Evolutionary conservation across 768 basidiomycete genomes (phyloP).

Genomic region (Suillus luteus): DNA sequence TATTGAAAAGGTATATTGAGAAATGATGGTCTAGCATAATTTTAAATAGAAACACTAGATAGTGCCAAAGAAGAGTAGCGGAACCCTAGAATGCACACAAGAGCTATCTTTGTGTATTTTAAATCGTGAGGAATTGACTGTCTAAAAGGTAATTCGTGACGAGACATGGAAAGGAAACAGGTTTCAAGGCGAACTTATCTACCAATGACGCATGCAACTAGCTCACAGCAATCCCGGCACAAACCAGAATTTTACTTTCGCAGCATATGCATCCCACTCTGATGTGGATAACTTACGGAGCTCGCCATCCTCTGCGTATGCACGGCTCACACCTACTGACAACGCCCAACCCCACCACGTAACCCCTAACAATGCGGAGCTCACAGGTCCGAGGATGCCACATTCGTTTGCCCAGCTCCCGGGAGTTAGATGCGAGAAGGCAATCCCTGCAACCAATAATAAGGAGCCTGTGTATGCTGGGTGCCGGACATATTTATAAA

Average conservation of each 20-base stretch:
- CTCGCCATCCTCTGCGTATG: conserved; percentile 51
- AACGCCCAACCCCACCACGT: conserved; percentile 54
- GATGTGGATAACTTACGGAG: conserved; percentile 46
- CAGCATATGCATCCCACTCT: conserved; percentile 52
- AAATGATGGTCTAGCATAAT: neutral
- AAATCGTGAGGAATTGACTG: too few species aligned
- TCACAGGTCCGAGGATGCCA: conserved; percentile 27
- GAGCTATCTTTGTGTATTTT: neutral
- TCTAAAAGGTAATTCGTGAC: neutral
- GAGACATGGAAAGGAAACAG: neutral
- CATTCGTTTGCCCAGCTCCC: conserved; percentile 52
- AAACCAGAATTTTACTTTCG: conserved; percentile 50
- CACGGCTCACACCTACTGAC: conserved; percentile 49
- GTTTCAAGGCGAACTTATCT: neutral
- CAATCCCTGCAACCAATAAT: conserved; percentile 47
- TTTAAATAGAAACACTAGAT: neutral
- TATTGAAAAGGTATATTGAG: neutral
- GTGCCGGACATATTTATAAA: conserved; percentile 55
- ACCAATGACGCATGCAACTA: neutral
- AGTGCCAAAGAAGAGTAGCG: neutral
- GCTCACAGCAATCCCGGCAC: conserved; percentile 47
- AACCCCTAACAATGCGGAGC: conserved; percentile 38
- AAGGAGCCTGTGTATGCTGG: conserved; percentile 58
- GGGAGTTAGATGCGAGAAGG: conserved; percentile 46
- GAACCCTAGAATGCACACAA: neutral